Percentiles rank a stretch among this genome's conserved stretches.
Evolutionary conservation across 495 filamentous ascomycete species (phyloP).

Genomic region (Ramalina intermedia): DNA sequence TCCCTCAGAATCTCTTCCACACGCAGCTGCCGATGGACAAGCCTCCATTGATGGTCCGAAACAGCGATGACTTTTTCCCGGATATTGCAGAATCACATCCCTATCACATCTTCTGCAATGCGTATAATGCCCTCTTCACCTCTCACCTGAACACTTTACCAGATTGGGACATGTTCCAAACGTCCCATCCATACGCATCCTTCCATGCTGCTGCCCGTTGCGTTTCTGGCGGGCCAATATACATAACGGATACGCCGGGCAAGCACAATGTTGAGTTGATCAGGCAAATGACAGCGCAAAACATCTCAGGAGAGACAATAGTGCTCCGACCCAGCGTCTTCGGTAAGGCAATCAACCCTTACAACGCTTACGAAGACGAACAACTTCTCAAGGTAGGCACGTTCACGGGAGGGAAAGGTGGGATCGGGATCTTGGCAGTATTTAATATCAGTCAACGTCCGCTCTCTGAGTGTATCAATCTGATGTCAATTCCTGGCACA

Average conservation of each 20-base stretch:
- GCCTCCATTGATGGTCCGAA: conserved; percentile 57
- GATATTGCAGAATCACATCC: conserved; percentile 61
- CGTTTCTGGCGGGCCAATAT: conserved; percentile 81
- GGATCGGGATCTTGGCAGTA: conserved; percentile 63
- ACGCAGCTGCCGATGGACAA: conserved; percentile 62
- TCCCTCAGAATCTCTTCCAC: conserved; percentile 71
- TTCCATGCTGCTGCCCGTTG: conserved; percentile 87
- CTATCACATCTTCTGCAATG: conserved; percentile 92
- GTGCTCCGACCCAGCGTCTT: conserved; percentile 61
- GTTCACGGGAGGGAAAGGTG: conserved; percentile 50
- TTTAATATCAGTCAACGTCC: conserved; percentile 57
- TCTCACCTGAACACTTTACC: conserved; percentile 58
- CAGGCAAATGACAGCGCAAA: conserved; percentile 58
- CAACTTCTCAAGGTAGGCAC: conserved; percentile 65
- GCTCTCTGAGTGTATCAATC: conserved; percentile 49
- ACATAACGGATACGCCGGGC: conserved; percentile 81
- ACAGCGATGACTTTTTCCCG: conserved; percentile 91
- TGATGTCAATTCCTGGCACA: conserved; percentile 62
- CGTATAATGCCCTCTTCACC: conserved; percentile 78
- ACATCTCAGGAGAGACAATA: conserved; percentile 51
- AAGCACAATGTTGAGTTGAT: conserved; percentile 63
- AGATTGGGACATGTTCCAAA: conserved; percentile 99
- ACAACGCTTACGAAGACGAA: conserved; percentile 57
- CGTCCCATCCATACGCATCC: conserved; percentile 54
- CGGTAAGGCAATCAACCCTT: conserved; percentile 56